Percentiles rank a stretch among this genome's conserved stretches.
These are phyloP conservation scores for apple (Malus domestica) DNA, from an alignment of 306 rosid species.

Conservation along the genomic window DNA sequence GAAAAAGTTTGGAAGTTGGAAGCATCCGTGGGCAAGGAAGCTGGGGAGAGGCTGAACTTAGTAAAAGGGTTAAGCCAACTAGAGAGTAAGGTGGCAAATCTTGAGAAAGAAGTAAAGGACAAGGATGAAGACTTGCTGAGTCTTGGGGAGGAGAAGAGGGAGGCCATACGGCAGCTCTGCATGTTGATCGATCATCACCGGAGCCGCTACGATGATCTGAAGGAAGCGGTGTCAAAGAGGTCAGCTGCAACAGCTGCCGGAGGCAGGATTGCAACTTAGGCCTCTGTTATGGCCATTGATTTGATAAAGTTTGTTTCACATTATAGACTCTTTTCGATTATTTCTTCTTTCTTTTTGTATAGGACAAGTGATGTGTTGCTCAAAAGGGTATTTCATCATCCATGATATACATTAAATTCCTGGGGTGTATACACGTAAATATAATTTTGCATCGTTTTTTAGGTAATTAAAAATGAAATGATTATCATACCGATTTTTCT, in stretches of 20 bases:
- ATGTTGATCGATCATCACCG: constrained; percentile 58
- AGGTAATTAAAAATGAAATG: neutral
- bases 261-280: constrained; percentile 9
- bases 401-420: neutral
- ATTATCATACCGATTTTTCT: no score
- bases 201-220: constrained; percentile 36
- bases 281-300: neutral
- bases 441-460: neutral
- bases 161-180: constrained; percentile 78
- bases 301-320: neutral
- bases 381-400: neutral
- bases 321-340: neutral
- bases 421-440: neutral
- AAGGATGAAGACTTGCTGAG: constrained; percentile 45
- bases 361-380: neutral
- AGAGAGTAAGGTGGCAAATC: constrained; percentile 43
- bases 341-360: neutral
- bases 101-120: constrained; percentile 44
- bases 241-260: neutral
- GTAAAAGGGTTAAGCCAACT: constrained; percentile 33
- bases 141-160: constrained; percentile 63
- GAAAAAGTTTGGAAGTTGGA: constrained; percentile 54
- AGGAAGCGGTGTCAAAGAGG: constrained; percentile 22
- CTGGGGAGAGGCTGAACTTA: constrained; percentile 53
- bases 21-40: constrained; percentile 47